Percentiles rank a stretch among this genome's conserved stretches.
Evolutionary conservation across 1,139 yeast genomes (phyloP).

Genomic region (Hyphopichia buzzinii): DNA sequence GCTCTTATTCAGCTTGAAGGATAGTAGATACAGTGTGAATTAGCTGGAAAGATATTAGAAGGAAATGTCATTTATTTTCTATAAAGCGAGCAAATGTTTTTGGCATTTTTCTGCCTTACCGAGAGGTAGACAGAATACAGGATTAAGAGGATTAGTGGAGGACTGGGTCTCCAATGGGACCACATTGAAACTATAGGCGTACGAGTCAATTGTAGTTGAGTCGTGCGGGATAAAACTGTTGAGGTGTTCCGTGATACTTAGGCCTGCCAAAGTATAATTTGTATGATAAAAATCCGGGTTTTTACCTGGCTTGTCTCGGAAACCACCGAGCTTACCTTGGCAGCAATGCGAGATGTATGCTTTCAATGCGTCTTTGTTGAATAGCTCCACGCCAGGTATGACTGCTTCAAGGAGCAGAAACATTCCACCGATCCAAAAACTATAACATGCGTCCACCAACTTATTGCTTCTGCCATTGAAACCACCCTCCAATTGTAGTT

Average conservation of each 20-base stretch:
- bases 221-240: constrained; percentile 17
- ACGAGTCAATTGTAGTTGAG: constrained; percentile 12
- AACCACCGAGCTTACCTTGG: constrained; percentile 68
- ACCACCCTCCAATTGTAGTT: constrained; percentile 75
- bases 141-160: constrained; percentile 46
- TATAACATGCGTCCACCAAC: constrained; percentile 93
- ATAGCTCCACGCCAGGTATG: constrained; percentile 26
- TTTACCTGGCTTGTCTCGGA: constrained; percentile 85
- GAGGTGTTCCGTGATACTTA: constrained; percentile 65
- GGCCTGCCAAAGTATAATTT: constrained; percentile 77
- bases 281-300: constrained; percentile 87
- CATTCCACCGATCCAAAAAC: constrained; percentile 92
- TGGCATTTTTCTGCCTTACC: constrained; percentile 22
- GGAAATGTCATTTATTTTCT: not conserved
- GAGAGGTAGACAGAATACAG: constrained; percentile 63
- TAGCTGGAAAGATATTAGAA: no score
- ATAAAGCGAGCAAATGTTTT: constrained; percentile 12
- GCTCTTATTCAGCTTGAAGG: not conserved
- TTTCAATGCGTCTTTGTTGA: constrained; percentile 55
- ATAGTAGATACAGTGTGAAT: no score
- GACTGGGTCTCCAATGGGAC: constrained; percentile 18
- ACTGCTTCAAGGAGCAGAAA: constrained; percentile 62
- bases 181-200: constrained; percentile 29
- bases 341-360: constrained; percentile 74
- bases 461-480: constrained; percentile 88